Conservation (phyloP, 768 basidiomycete species). For the Tricholoma saponaceum region DNA sequence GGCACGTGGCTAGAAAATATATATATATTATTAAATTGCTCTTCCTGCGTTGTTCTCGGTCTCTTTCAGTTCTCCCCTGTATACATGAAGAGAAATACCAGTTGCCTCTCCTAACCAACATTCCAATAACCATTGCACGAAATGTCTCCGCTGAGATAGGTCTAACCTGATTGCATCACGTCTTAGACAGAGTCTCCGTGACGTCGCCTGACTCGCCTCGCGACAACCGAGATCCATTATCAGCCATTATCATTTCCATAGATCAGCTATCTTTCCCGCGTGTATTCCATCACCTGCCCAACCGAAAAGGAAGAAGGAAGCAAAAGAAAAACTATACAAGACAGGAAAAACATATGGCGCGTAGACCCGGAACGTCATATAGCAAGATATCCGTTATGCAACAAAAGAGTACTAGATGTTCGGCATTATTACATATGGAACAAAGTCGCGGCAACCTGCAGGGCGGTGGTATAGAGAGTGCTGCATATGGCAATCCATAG, state of each 20-base stretch:
- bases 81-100: too few species aligned
- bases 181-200: neutral
- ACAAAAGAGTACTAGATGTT: neutral
- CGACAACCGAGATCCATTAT: neutral
- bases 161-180: neutral
- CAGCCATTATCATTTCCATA: too few species aligned
- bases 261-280: neutral
- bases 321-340: neutral
- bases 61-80: neutral
- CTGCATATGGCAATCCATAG: neutral
- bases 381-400: neutral
- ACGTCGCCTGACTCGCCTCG: neutral
- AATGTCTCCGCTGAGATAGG: neutral
- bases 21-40: neutral
- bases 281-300: neutral
- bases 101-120: too few species aligned
- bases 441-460: slow-evolving; percentile 5
- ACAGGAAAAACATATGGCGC: neutral
- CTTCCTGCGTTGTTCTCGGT: neutral
- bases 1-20: neutral
- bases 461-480: neutral
- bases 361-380: neutral
- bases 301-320: neutral
- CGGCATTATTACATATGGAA: neutral
- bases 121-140: neutral